Conservation (phyloP, 2,329 filamentous ascomycete species). For the Aspergillus hiratsukae region DNA sequence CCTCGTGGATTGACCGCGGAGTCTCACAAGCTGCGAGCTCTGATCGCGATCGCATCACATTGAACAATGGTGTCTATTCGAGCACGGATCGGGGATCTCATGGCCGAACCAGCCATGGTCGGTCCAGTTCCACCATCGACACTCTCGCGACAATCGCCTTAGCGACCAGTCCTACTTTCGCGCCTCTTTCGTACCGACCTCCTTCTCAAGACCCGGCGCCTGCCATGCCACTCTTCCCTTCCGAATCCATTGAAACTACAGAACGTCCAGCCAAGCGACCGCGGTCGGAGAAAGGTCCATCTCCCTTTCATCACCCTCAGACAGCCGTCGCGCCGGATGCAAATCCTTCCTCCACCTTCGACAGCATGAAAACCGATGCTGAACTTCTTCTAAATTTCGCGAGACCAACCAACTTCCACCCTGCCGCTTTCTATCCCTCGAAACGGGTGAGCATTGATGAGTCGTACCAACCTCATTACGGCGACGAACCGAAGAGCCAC, state of each 20-base stretch:
- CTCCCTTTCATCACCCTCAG: conserved; percentile 34
- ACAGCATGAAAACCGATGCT: conserved; percentile 46
- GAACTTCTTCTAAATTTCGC: conserved; percentile 46
- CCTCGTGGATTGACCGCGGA: conserved; percentile 28
- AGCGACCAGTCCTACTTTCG: conserved; percentile 45
- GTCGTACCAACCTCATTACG: conserved; percentile 20
- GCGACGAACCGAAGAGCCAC: conserved; percentile 20
- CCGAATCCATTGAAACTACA: conserved; percentile 25
- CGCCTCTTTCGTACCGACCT: conserved; percentile 30
- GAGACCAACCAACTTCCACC: conserved; percentile 33
- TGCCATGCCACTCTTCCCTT: conserved; percentile 24
- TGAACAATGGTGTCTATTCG: conserved; percentile 18
- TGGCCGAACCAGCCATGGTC: conserved; percentile 37
- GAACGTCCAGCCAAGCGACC: conserved; percentile 57
- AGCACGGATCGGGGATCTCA: conserved; percentile 18
- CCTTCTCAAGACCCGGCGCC: conserved; percentile 24
- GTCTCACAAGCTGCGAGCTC: conserved; percentile 20
- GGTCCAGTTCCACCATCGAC: conserved; percentile 45
- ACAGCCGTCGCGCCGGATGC: conserved; percentile 22
- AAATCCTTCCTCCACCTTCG: conserved; percentile 28
- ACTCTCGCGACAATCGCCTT: conserved; percentile 49
- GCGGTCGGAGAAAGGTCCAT: conserved; percentile 53
- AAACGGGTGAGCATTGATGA: conserved; percentile 32
- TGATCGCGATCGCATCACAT: conserved; percentile 19
- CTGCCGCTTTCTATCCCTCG: conserved; percentile 15